These are phyloP conservation scores for Salvia splendens DNA, from an alignment of 257 asterid genomes.

Conservation along the genomic window DNA sequence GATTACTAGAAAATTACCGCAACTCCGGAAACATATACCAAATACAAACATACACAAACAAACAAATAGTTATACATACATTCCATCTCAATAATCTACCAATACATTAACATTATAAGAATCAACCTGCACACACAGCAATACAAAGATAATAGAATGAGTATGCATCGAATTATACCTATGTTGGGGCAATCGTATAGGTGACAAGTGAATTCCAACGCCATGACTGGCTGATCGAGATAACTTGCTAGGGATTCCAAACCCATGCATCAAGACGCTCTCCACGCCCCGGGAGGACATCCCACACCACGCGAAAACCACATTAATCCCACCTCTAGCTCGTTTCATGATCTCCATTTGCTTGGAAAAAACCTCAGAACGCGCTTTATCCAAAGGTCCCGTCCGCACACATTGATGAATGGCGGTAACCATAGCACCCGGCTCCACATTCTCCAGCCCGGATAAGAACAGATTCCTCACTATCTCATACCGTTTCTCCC, in stretches of 20 bases:
- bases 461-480: conserved; percentile 43
- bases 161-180: conserved; percentile 44
- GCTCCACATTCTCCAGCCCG: conserved; percentile 37
- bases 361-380: conserved; percentile 46
- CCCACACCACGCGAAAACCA: conserved; percentile 68
- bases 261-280: conserved; percentile 56
- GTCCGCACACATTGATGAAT: conserved; percentile 48
- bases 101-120: not conserved
- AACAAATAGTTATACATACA: not conserved
- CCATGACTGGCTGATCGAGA: conserved; percentile 41
- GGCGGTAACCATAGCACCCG: conserved; percentile 44
- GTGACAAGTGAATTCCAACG: conserved; percentile 57
- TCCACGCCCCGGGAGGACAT: conserved; percentile 58
- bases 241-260: conserved; percentile 39
- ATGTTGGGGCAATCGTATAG: conserved; percentile 38
- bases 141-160: not conserved
- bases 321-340: conserved; percentile 53
- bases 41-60: not conserved
- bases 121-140: not conserved
- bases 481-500: conserved; percentile 37
- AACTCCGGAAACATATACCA: not conserved
- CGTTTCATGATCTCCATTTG: conserved; percentile 45
- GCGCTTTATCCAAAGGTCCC: conserved; percentile 46
- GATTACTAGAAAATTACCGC: not conserved
- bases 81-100: not conserved